These are phyloP conservation scores for Carpinus viminea DNA, from an alignment of 306 rosid species.

Conservation along the genomic window DNA sequence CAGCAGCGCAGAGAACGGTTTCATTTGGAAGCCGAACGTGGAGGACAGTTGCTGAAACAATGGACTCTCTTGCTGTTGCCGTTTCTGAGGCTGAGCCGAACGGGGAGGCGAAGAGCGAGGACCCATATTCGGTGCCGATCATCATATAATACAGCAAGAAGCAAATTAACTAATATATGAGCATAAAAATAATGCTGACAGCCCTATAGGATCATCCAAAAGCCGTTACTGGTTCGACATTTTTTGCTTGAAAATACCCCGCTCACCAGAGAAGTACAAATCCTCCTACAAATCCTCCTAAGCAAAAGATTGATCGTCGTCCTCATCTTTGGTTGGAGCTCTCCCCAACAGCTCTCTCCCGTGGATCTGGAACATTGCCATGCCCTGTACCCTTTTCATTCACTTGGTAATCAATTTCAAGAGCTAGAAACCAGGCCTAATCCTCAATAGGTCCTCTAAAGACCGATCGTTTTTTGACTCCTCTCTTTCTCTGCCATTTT, in stretches of 20 bases:
- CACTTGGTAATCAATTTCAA: slow-evolving; percentile 98
- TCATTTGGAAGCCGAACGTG: slow-evolving; percentile 52
- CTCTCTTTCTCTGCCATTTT: neutral
- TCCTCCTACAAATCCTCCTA: too few relatives aligned
- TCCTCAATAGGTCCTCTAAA: slow-evolving; percentile 72
- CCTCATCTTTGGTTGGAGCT: slow-evolving; percentile 80
- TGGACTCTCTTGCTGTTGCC: slow-evolving; percentile 36
- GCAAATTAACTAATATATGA: too few relatives aligned
- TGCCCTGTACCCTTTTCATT: slow-evolving; percentile 88
- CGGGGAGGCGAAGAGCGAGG: slow-evolving; percentile 57
- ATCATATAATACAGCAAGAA: too few relatives aligned
- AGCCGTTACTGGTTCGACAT: slow-evolving; percentile 55
- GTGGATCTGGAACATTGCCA: slow-evolving; percentile 83
- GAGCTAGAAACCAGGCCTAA: slow-evolving; percentile 90
- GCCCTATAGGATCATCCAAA: slow-evolving; percentile 68
- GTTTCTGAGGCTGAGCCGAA: slow-evolving; percentile 59
- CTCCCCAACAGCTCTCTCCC: slow-evolving; percentile 36
- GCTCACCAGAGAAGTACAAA: slow-evolving; percentile 91
- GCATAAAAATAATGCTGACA: slow-evolving; percentile 25
- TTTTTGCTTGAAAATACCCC: slow-evolving; percentile 61
- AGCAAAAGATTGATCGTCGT: slow-evolving; percentile 89
- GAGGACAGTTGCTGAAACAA: slow-evolving; percentile 46
- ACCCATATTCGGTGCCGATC: slow-evolving; percentile 54
- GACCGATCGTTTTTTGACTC: neutral
- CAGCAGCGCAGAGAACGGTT: slow-evolving; percentile 49